Percentiles rank a stretch among this genome's conserved stretches.
phyloP scores from a whole-genome alignment of 176 grass and related monocot genomes.

The Rhipidocladum racemiflorum region DNA sequence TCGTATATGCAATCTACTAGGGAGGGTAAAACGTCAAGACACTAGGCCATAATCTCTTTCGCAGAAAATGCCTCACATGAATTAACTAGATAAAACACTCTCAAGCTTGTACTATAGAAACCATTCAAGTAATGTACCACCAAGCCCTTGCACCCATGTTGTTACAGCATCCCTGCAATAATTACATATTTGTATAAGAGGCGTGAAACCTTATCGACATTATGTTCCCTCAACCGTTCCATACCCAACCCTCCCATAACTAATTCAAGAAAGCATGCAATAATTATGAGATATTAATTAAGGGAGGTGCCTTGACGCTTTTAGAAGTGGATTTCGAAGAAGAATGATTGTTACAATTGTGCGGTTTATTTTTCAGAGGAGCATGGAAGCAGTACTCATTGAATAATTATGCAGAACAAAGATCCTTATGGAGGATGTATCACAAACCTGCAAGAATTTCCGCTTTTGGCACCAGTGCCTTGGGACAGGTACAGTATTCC shows the following conservation, averaged over 20 bases:
- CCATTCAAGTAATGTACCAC: conserved; percentile 41
- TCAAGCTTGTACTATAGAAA: conserved; percentile 37
- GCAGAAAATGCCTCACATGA: conserved; percentile 25
- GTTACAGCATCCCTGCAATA: conserved; percentile 74
- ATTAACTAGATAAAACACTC: conserved; percentile 43
- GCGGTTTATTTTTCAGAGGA: neutral
- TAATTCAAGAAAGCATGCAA: neutral
- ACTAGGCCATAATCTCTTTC: conserved; percentile 23
- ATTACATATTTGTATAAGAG: conserved; percentile 82
- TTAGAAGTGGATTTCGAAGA: neutral
- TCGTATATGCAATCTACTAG: neutral
- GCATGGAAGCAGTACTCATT: neutral
- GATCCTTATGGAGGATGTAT: neutral
- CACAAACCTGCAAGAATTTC: conserved; percentile 85
- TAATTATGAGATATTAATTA: neutral
- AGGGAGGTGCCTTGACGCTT: neutral
- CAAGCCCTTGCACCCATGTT: conserved; percentile 53
- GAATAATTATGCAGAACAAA: conserved; percentile 19
- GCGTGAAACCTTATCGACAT: conserved; percentile 52
- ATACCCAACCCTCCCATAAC: neutral
- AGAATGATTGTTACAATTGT: neutral
- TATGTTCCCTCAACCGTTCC: conserved; percentile 36
- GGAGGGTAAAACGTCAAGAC: neutral
- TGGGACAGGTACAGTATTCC: conserved; percentile 88
- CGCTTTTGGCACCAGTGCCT: conserved; percentile 88